A percentile compares a stretch with the other conserved stretches of the same genome.
Conservation (phyloP, 1,139 yeast genomes). For the Magnusiomyces suaveolens region DNA sequence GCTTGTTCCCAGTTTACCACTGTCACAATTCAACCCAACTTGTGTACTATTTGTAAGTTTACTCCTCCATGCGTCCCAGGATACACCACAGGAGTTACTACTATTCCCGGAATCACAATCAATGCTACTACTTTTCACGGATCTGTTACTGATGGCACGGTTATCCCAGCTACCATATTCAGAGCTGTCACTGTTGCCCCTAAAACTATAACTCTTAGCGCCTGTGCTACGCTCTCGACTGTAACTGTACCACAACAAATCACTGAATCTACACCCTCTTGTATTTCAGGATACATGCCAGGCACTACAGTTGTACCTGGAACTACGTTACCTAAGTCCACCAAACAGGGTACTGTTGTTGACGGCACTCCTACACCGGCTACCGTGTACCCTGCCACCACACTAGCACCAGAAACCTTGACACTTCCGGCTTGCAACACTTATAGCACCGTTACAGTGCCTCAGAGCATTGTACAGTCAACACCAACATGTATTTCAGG, state of each 20-base stretch:
- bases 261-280: not conserved
- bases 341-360: constrained; percentile 2
- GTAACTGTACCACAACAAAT: not conserved
- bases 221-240: not conserved
- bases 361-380: constrained; percentile 9
- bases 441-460: too few species aligned
- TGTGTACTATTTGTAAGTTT: too few species aligned
- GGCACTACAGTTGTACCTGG: constrained; percentile 7
- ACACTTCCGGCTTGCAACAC: constrained; percentile 5
- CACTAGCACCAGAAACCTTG: not conserved
- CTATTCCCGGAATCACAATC: too few species aligned
- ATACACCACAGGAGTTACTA: too few species aligned
- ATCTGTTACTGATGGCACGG: too few species aligned
- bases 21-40: too few species aligned
- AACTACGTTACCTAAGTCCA: constrained; percentile 6
- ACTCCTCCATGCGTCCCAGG: too few species aligned
- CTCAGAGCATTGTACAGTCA: too few species aligned
- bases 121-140: too few species aligned
- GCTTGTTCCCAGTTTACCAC: constrained; percentile 11
- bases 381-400: constrained; percentile 1
- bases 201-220: not conserved
- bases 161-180: too few species aligned
- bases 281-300: constrained; percentile 6
- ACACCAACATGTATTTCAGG: too few species aligned
- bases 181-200: constrained; percentile 1